Evolutionary conservation across 2,329 filamentous ascomycete genomes (phyloP).

Genomic region (Dactylellina cionopaga): DNA sequence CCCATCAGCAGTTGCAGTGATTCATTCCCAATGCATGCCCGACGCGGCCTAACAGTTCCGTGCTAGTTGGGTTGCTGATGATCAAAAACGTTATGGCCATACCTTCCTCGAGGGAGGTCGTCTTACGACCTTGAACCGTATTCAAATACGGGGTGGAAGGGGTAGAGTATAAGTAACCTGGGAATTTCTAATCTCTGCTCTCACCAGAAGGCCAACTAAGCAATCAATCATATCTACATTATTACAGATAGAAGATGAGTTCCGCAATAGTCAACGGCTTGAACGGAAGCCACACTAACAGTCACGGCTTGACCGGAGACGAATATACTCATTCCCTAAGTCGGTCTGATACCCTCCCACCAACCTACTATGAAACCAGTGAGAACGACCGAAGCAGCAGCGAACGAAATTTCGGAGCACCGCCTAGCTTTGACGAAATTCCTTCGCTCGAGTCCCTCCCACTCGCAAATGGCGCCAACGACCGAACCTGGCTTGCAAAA

Average conservation of each 20-base stretch:
- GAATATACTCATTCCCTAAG: neutral
- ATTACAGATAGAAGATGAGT: neutral
- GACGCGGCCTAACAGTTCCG: constrained; percentile 4
- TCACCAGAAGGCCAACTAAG: no score
- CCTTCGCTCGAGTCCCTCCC: constrained; percentile 23
- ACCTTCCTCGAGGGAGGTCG: neutral
- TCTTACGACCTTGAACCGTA: neutral
- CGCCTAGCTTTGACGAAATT: constrained; percentile 40
- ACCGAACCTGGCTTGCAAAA: constrained; percentile 41
- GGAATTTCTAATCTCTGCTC: constrained; percentile 7
- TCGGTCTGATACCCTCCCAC: constrained; percentile 29
- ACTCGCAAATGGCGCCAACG: neutral
- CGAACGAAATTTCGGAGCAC: constrained; percentile 10
- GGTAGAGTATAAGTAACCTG: constrained; percentile 14
- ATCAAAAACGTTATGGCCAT: constrained; percentile 28
- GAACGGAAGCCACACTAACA: constrained; percentile 2
- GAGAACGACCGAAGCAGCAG: constrained; percentile 14
- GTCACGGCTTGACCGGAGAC: neutral
- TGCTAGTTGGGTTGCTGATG: constrained; percentile 4
- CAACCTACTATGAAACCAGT: constrained; percentile 28
- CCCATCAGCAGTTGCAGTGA: constrained; percentile 7
- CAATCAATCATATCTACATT: no score
- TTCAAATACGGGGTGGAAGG: neutral
- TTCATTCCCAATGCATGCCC: constrained; percentile 25
- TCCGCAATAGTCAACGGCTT: constrained; percentile 1